Percentiles rank a stretch among this genome's conserved stretches.
Conservation (phyloP, 768 basidiomycete species). For the Lactarius hatsudake region DNA sequence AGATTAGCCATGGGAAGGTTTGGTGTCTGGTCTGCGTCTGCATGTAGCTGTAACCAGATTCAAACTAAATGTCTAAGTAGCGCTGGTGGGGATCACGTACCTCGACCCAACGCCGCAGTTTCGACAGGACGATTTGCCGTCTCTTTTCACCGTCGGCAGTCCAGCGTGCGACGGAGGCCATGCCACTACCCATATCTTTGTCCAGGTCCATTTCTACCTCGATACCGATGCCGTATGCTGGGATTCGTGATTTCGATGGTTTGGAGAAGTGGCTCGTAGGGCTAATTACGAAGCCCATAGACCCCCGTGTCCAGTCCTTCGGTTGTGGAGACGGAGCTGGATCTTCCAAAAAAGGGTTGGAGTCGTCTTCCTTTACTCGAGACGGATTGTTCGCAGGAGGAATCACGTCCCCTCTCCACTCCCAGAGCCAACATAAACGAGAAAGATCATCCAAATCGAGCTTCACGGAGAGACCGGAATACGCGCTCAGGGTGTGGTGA, state of each 20-base stretch:
- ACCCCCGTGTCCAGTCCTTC: conserved; percentile 75
- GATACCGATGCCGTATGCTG: conserved; percentile 82
- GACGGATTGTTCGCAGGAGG: conserved; percentile 29
- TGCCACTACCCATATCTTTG: conserved; percentile 76
- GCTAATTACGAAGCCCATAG: conserved; percentile 75
- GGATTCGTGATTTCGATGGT: conserved; percentile 58
- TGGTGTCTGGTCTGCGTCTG: conserved; percentile 44
- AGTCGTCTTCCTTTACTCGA: conserved; percentile 27
- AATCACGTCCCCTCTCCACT: conserved; percentile 65
- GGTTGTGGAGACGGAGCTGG: conserved; percentile 33
- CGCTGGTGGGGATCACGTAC: conserved; percentile 38
- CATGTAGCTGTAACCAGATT: conserved; percentile 48
- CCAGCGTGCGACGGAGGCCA: conserved; percentile 89
- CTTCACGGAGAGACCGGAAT: conserved; percentile 60
- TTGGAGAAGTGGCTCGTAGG: conserved; percentile 74
- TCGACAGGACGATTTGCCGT: conserved; percentile 53
- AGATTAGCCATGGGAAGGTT: conserved; percentile 63
- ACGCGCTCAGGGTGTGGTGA: conserved; percentile 66
- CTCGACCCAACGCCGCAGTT: conserved; percentile 63
- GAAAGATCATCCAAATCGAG: conserved; percentile 68
- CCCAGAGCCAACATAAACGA: conserved; percentile 85
- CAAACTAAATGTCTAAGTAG: background rate
- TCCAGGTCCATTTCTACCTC: conserved; percentile 85
- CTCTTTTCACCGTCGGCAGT: conserved; percentile 66
- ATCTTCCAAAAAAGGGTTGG: conserved; percentile 32